phyloP scores from a whole-genome alignment of 495 filamentous ascomycete genomes.

The Annulohypoxylon bovei region DNA sequence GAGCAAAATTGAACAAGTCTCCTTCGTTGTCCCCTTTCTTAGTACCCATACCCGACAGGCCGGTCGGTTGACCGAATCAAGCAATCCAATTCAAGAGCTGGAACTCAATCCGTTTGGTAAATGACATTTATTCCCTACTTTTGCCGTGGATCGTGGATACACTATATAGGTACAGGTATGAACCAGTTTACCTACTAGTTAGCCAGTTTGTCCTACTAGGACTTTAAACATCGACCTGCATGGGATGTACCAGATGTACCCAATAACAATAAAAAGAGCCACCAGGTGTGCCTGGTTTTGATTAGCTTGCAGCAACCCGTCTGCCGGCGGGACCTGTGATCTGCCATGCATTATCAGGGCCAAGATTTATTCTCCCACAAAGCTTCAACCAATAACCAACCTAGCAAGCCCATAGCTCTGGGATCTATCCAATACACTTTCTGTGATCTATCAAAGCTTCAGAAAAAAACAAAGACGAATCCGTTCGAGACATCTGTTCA shows the following conservation, averaged over 20 bases:
- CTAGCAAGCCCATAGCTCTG: constrained; percentile 25
- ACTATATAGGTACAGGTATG: constrained; percentile 3
- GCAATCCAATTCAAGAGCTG: not conserved
- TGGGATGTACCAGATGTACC: constrained; percentile 17
- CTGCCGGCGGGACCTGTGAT: constrained; percentile 35
- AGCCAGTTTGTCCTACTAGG: constrained; percentile 10
- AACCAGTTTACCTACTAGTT: not conserved
- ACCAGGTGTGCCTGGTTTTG: constrained; percentile 34
- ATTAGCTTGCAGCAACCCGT: constrained; percentile 41
- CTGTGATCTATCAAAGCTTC: constrained; percentile 25
- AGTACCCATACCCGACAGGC: not conserved
- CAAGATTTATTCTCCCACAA: constrained; percentile 35
- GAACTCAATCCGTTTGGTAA: not conserved
- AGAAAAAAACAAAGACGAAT: constrained; percentile 27
- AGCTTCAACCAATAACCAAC: constrained; percentile 30
- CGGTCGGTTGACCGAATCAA: not conserved
- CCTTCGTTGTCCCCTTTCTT: not conserved
- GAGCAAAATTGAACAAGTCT: not conserved
- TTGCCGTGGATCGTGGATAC: not conserved
- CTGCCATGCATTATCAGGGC: constrained; percentile 43
- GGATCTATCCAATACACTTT: constrained; percentile 15
- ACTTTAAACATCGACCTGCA: constrained; percentile 20
- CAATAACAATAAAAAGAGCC: constrained; percentile 14
- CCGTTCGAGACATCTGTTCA: constrained; percentile 31
- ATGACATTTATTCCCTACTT: not conserved